Percentiles rank a stretch among this genome's conserved stretches.
phyloP scores from a whole-genome alignment of 148 eudicot species.

The Linanthus parryae region DNA sequence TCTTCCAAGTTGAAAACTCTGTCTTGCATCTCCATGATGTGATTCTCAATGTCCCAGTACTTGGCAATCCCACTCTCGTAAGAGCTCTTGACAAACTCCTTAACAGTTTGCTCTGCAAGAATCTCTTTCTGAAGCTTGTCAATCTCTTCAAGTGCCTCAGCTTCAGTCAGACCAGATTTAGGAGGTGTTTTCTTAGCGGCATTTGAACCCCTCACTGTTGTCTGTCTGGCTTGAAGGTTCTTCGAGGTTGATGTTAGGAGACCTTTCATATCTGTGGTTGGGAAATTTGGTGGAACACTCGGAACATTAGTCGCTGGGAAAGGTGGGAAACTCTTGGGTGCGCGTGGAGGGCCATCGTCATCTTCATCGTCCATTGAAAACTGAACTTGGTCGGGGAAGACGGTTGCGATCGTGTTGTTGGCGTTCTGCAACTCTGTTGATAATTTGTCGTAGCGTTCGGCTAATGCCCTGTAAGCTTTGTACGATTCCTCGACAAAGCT shows the following conservation, averaged over 20 bases:
- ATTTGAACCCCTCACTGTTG: constrained; percentile 5
- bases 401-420: constrained; percentile 79
- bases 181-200: constrained; percentile 14
- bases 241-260: constrained; percentile 40
- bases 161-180: constrained; percentile 65
- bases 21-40: constrained; percentile 56
- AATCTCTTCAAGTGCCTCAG: constrained; percentile 68
- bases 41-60: constrained; percentile 67
- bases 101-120: constrained; percentile 71
- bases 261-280: constrained; percentile 46
- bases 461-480: constrained; percentile 71
- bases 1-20: constrained; percentile 67
- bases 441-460: constrained; percentile 74
- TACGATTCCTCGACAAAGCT: constrained; percentile 72
- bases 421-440: constrained; percentile 92
- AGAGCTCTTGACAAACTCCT: constrained; percentile 79
- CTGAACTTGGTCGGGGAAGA: constrained; percentile 77
- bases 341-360: constrained; percentile 28
- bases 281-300: constrained; percentile 41
- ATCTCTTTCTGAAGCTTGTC: constrained; percentile 82
- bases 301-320: constrained; percentile 30
- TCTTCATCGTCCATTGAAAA: constrained; percentile 70
- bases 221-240: constrained; percentile 15
- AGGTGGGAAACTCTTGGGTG: constrained; percentile 18
- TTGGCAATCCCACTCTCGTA: constrained; percentile 72